Evolutionary conservation across 208 protist genomes (phyloP).

Genomic region (Trypanosoma platydactyli): DNA sequence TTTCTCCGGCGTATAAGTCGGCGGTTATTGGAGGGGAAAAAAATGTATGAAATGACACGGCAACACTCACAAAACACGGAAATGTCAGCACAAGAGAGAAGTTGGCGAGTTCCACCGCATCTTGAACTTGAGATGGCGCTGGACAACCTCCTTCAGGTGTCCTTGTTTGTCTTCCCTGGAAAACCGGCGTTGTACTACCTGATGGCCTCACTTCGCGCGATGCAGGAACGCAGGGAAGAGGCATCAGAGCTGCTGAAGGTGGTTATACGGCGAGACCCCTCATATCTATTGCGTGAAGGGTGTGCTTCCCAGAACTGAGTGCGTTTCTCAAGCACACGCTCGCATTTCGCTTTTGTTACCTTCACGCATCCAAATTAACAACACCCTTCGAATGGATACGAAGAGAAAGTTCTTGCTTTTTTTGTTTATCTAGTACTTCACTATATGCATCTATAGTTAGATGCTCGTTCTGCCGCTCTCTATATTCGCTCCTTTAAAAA

Average conservation of each 20-base stretch:
- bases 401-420: too few species aligned
- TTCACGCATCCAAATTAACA: too few species aligned
- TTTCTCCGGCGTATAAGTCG: constrained; percentile 18
- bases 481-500: background rate
- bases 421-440: constrained; percentile 10
- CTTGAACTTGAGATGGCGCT: background rate
- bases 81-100: background rate
- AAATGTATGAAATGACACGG: background rate
- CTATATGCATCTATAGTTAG: constrained; percentile 16
- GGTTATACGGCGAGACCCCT: constrained; percentile 12
- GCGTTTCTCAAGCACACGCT: background rate
- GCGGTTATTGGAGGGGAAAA: background rate
- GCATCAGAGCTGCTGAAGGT: constrained; percentile 13
- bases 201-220: constrained; percentile 13
- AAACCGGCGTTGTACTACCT: constrained; percentile 11
- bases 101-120: background rate
- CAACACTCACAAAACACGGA: background rate
- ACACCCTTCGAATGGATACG: too few species aligned
- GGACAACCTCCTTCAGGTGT: constrained; percentile 10
- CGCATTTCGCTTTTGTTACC: constrained; percentile 3
- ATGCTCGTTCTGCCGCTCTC: background rate
- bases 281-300: constrained; percentile 13
- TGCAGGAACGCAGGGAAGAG: constrained; percentile 19
- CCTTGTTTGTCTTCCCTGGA: constrained; percentile 4
- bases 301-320: background rate